Conservation (phyloP, 2,329 filamentous ascomycete genomes). For the Parastagonospora nodorum region DNA sequence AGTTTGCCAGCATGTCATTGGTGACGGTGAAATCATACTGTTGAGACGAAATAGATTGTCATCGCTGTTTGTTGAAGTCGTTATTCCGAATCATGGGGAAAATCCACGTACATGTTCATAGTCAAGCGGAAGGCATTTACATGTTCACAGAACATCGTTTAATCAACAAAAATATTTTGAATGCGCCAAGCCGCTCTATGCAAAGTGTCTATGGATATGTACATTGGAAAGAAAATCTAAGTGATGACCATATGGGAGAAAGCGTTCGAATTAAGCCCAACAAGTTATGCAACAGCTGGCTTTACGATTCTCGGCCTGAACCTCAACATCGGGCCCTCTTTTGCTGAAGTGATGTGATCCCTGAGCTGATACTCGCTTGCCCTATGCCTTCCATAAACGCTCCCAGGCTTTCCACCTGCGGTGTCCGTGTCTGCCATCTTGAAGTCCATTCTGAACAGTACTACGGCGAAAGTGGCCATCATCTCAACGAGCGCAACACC, state of each 20-base stretch:
- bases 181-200: no score
- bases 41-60: no score
- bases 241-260: background rate
- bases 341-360: conserved; percentile 72
- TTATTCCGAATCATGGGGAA: no score
- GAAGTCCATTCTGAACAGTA: conserved; percentile 64
- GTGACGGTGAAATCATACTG: no score
- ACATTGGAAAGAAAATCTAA: background rate
- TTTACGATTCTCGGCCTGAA: conserved; percentile 14
- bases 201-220: no score
- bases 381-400: conserved; percentile 12
- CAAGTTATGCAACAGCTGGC: background rate
- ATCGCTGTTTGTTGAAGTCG: no score
- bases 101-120: no score
- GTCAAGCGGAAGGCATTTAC: no score
- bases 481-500: conserved; percentile 68
- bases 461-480: conserved; percentile 62
- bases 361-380: conserved; percentile 65
- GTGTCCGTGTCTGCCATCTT: conserved; percentile 18
- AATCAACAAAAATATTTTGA: no score
- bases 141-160: no score
- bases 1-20: no score
- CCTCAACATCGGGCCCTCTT: conserved; percentile 70
- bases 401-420: conserved; percentile 7
- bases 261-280: background rate